phyloP scores from a whole-genome alignment of 2,329 filamentous ascomycete species.

The Fusarium sp. region DNA sequence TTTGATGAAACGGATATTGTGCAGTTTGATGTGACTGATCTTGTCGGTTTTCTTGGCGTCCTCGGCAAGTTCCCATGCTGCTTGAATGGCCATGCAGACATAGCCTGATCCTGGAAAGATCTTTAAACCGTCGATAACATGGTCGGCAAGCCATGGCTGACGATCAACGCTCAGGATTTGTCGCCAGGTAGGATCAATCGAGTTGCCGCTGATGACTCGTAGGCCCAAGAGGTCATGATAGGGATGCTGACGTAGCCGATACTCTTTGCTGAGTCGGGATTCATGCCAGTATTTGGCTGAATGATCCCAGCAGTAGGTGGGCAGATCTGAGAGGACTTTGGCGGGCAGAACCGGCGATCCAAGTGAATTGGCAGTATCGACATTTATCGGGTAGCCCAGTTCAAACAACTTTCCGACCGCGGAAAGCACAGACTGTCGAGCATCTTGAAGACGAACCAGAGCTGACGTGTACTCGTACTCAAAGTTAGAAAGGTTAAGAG shows the following conservation, averaged over 20 bases:
- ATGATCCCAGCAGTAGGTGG: conserved; percentile 58
- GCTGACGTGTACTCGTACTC: conserved; percentile 38
- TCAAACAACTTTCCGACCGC: conserved; percentile 9
- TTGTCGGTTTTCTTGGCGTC: neutral
- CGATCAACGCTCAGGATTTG: neutral
- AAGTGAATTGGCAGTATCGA: conserved; percentile 9
- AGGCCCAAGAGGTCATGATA: neutral
- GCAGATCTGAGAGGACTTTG: conserved; percentile 42
- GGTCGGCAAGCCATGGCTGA: neutral
- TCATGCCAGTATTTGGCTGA: neutral
- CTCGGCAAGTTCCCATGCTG: neutral
- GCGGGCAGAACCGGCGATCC: too few relatives aligned
- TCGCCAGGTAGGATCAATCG: neutral
- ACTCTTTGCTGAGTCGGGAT: neutral
- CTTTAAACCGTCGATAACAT: neutral
- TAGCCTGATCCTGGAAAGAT: neutral
- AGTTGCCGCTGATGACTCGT: neutral
- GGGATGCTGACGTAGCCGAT: neutral
- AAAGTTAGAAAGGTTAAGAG: conserved; percentile 5
- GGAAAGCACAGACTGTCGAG: neutral
- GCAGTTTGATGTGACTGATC: neutral
- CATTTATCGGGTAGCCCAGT: neutral
- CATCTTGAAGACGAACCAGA: conserved; percentile 25
- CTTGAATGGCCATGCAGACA: neutral
- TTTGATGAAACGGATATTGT: neutral